Evolutionary conservation across 2,329 filamentous ascomycete genomes (phyloP), one percentile per base, ranked within the genome.

Genomic region (Penicillium olsonii): DNA sequence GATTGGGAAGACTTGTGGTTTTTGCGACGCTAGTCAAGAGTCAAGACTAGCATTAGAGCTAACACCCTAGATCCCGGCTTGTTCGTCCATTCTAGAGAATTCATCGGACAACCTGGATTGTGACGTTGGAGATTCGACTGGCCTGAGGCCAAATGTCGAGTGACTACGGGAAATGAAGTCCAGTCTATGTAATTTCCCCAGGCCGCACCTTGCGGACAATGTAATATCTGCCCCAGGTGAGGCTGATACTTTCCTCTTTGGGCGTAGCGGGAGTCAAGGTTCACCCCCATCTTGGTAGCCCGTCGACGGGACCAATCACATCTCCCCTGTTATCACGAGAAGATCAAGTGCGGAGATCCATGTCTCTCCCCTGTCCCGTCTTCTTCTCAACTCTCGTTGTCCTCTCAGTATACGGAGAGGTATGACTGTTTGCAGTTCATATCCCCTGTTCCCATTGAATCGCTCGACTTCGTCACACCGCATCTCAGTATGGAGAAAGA

Each of bases 261-360:
- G 37, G 37, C 14, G 6, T 26, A 39, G 20, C 27, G 3, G 3
- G 6, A 14, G 14, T 39, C 9, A 17, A 26, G 12, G 7, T 39
- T 17, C 12, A n/a, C 8, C 33, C 33, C 33, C n/a, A 18, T 11
- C 22, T 39, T 39, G 37, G 37, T 20, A 27, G 12, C 24, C 22
- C 12, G 22, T 17, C 22, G 15, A 39, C 17, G 3, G 24, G 37
- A 27, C 37, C 37, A 39, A 39, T 39, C 20, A 39, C 20, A 17
- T 11, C 12, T 24, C 12, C 5, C 15, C 15, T 14, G 22, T 8
- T 39, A 39, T 39, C 20, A 39, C n/a, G 22, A 22, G 14, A 15
- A 39, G 37, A 39, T 24, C 37, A n/a, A 39, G 14, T 27, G 37
- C 20, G 37, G 37, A 39, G 37, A n/a, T n/a, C n/a, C n/a, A n/a